phyloP scores from a whole-genome alignment of 176 grass and related monocot species.

The Chloris gayana region DNA sequence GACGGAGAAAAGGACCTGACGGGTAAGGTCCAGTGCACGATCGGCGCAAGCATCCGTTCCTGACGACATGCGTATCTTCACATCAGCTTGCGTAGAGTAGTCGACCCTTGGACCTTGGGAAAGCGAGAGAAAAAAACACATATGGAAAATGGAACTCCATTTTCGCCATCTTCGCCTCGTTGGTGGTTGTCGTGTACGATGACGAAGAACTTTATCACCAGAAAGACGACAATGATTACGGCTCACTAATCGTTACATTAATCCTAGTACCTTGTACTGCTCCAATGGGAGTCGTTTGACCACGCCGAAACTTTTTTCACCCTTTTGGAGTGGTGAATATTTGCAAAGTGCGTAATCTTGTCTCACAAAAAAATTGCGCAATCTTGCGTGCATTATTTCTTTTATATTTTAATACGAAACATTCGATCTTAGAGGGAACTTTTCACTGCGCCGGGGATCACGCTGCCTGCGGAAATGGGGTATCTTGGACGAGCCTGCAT shows the following conservation, averaged over 20 bases:
- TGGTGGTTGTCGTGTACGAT: not conserved
- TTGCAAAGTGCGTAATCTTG: conserved; percentile 2
- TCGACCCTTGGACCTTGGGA: not conserved
- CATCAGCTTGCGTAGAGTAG: not conserved
- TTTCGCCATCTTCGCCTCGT: not conserved
- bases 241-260: not conserved
- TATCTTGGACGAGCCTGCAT: conserved; percentile 2
- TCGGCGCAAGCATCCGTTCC: not conserved
- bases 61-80: not conserved
- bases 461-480: not conserved
- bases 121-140: not conserved
- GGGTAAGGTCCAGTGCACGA: too few relatives aligned
- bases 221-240: not conserved
- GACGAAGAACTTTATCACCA: not conserved
- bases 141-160: not conserved
- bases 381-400: not conserved
- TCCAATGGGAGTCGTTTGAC: conserved; percentile 26
- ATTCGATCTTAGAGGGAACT: not conserved
- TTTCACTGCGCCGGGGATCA: not conserved
- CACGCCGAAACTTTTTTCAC: not conserved
- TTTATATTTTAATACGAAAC: not conserved
- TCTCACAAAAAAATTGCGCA: too few relatives aligned
- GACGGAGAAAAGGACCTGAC: not conserved
- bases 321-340: not conserved
- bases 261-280: conserved; percentile 22